Percentiles rank a stretch among this genome's conserved stretches.
Evolutionary conservation across 345 rosid genomes (phyloP).

Genomic region (Stellera chamaejasme): DNA sequence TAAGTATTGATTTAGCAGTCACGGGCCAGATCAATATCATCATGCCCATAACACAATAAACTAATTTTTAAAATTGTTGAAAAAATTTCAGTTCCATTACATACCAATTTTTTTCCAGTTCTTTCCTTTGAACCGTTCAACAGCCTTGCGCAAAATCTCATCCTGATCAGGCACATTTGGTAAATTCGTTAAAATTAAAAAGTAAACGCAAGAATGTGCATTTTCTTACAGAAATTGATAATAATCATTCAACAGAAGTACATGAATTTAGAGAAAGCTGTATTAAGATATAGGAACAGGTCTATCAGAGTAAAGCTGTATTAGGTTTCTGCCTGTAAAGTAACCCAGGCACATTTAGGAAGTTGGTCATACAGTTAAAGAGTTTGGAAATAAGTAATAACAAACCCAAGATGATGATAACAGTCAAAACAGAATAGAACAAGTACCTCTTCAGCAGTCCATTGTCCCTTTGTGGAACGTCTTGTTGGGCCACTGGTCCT

Average conservation of each 20-base stretch:
- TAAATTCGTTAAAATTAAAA: neutral
- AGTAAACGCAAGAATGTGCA: neutral
- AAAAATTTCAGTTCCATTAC: neutral
- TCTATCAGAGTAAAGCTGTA: neutral
- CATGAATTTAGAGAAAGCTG: neutral
- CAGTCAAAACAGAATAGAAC: conserved; percentile 1
- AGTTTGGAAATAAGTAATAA: too few relatives aligned
- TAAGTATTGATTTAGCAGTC: neutral
- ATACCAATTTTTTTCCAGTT: conserved; percentile 99
- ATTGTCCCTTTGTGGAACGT: conserved; percentile 96
- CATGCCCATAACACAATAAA: neutral
- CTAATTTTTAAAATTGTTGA: too few relatives aligned
- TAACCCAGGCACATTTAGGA: neutral
- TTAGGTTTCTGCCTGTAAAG: neutral
- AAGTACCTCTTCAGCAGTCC: conserved; percentile 96
- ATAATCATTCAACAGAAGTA: neutral
- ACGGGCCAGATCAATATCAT: conserved; percentile 6
- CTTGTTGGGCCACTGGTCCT: conserved; percentile 96
- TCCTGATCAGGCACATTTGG: conserved; percentile 40
- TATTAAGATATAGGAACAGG: neutral
- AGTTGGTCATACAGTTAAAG: too few relatives aligned
- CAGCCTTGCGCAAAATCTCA: conserved; percentile 86
- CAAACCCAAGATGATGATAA: too few relatives aligned
- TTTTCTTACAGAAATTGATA: neutral
- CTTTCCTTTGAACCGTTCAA: conserved; percentile 91